Conservation (phyloP, 176 grass and related monocot species). For the Musa beccarii region DNA sequence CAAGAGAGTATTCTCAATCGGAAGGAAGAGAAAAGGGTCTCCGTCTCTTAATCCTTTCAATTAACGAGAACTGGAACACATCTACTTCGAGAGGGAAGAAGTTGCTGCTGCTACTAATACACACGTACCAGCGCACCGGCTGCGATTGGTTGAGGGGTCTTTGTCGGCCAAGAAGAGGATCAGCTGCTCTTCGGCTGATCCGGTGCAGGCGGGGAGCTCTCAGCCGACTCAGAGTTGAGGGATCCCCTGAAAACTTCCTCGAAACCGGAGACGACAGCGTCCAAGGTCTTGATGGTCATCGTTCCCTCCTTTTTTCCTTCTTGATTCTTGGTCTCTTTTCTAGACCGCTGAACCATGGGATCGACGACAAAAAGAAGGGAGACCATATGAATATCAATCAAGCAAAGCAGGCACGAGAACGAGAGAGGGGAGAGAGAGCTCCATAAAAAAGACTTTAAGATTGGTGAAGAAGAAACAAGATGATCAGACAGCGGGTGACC, state of each 20-base stretch:
- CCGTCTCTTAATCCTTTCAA: too few relatives aligned
- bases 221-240: slow-evolving; percentile 14
- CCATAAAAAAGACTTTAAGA: neutral
- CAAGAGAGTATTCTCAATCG: too few relatives aligned
- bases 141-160: slow-evolving; percentile 44
- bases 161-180: slow-evolving; percentile 87
- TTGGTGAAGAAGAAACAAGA: too few relatives aligned
- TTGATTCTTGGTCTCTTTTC: neutral
- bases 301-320: neutral
- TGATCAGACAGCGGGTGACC: too few relatives aligned
- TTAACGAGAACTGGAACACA: too few relatives aligned
- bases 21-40: too few relatives aligned
- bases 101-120: too few relatives aligned
- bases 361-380: neutral
- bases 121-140: slow-evolving; percentile 69
- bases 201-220: neutral
- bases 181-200: slow-evolving; percentile 36
- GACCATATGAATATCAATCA: neutral
- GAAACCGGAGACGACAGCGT: slow-evolving; percentile 32
- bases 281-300: slow-evolving; percentile 31
- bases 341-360: neutral
- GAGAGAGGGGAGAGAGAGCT: neutral
- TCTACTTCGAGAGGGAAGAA: too few relatives aligned
- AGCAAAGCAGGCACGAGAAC: neutral
- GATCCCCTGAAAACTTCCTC: slow-evolving; percentile 28